These are phyloP conservation scores for Cadophora sp. DNA, from an alignment of 2,329 filamentous ascomycete species.

Conservation along the genomic window DNA sequence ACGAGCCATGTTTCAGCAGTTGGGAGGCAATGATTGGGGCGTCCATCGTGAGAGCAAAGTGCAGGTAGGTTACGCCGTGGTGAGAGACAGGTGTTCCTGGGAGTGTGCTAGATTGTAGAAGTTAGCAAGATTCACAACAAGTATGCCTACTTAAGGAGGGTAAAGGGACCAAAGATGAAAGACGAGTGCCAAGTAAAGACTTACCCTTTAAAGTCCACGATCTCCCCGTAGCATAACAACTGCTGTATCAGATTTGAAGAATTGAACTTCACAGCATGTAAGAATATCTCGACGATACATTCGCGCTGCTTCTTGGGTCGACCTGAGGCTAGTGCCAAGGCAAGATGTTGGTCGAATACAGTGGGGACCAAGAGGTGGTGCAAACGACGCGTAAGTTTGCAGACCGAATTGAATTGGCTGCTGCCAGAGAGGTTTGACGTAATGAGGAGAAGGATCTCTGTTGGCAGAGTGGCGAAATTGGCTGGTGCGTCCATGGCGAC, in stretches of 20 bases:
- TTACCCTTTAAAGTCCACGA: conserved; percentile 15
- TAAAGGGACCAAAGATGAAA: not conserved
- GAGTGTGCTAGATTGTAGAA: not conserved
- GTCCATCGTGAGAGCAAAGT: conserved; percentile 15
- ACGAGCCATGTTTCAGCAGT: conserved; percentile 17
- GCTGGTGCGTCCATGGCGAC: not conserved
- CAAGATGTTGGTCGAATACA: conserved; percentile 11
- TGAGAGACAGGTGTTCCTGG: conserved; percentile 2
- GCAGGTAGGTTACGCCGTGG: conserved; percentile 1
- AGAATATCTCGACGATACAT: conserved; percentile 8
- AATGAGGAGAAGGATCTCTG: conserved; percentile 14
- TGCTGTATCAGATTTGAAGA: conserved; percentile 12
- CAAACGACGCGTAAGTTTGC: conserved; percentile 7
- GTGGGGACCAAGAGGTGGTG: conserved; percentile 5
- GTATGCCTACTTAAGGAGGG: too few relatives aligned
- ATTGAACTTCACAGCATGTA: conserved; percentile 11
- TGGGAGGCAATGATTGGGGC: conserved; percentile 13
- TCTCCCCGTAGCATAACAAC: not conserved
- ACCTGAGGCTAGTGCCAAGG: not conserved
- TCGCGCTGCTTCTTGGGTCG: not conserved
- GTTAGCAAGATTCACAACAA: not conserved
- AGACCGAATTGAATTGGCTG: conserved; percentile 8
- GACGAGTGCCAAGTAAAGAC: not conserved
- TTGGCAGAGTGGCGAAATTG: conserved; percentile 11
- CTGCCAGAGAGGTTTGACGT: not conserved